Evolutionary conservation across 495 filamentous ascomycete species (phyloP).

Genomic region (Hypoxylon crocopeplum): DNA sequence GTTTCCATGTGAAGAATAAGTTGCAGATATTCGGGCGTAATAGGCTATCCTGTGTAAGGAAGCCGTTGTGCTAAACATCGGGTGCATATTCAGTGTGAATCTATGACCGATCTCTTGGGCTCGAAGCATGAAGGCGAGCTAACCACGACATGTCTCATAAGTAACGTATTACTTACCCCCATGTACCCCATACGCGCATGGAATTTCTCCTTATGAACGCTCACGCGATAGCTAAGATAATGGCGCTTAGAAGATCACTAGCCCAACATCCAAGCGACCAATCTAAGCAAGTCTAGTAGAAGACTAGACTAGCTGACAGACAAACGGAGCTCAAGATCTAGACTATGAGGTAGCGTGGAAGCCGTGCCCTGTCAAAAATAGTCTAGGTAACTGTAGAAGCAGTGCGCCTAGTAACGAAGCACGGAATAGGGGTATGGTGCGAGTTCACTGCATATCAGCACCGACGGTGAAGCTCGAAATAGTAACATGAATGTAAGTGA

Average conservation of each 20-base stretch:
- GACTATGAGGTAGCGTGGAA: conserved; percentile 7
- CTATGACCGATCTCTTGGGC: background rate
- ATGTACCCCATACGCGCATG: too few relatives aligned
- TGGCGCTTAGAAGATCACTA: conserved; percentile 20
- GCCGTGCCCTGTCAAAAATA: conserved; percentile 2
- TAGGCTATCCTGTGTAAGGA: background rate
- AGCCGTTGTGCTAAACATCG: too few relatives aligned
- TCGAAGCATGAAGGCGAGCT: background rate
- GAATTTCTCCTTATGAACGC: too few relatives aligned
- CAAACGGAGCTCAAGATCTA: conserved; percentile 7
- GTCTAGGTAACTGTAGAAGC: conserved; percentile 8
- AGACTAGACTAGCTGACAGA: conserved; percentile 8
- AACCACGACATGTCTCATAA: too few relatives aligned
- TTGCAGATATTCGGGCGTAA: too few relatives aligned
- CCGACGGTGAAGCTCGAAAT: background rate
- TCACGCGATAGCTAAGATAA: conserved; percentile 13
- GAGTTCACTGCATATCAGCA: conserved; percentile 11
- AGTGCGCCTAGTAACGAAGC: background rate
- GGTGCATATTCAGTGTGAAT: too few relatives aligned
- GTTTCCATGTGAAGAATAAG: conserved; percentile 13
- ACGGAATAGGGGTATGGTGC: background rate
- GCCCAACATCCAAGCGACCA: conserved; percentile 4
- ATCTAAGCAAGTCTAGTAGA: conserved; percentile 11
- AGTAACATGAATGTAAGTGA: conserved; percentile 3
- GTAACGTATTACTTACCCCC: too few relatives aligned